A percentile compares a stretch with the other conserved stretches of the same genome.
phyloP scores from a whole-genome alignment of 805 yeast species.

The Candida broadrunensis region DNA sequence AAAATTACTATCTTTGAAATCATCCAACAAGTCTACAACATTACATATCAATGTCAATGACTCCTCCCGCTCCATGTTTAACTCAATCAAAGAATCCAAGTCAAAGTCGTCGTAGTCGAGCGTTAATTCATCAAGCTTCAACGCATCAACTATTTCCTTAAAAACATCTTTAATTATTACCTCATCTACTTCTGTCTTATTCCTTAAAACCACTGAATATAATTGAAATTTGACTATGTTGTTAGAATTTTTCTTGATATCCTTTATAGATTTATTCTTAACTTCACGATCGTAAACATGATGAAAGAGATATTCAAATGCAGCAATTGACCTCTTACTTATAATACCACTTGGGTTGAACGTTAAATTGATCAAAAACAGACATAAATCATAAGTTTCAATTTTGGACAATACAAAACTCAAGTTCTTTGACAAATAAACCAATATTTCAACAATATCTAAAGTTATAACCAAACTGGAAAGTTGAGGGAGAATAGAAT shows the following conservation, averaged over 20 bases:
- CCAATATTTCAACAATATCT: constrained; percentile 60
- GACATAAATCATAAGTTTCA: constrained; percentile 28
- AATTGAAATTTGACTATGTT: constrained; percentile 9
- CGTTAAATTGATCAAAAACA: constrained; percentile 32
- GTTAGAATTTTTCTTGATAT: background rate
- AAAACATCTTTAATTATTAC: constrained; percentile 11
- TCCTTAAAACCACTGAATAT: constrained; percentile 12
- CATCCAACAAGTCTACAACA: constrained; percentile 15
- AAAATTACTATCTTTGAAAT: constrained; percentile 12
- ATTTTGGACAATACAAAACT: constrained; percentile 37
- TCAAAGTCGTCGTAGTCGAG: constrained; percentile 24
- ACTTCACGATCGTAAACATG: constrained; percentile 12
- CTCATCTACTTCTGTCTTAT: constrained; percentile 3
- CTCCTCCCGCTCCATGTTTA: constrained; percentile 51
- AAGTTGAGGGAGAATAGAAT: constrained; percentile 37
- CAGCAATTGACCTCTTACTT: constrained; percentile 48
- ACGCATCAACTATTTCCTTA: constrained; percentile 13
- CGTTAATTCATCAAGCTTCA: constrained; percentile 23
- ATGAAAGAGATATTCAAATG: constrained; percentile 42
- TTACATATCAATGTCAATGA: constrained; percentile 43
- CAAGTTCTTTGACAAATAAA: constrained; percentile 51
- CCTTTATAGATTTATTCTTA: background rate
- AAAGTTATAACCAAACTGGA: constrained; percentile 34
- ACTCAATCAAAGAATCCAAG: constrained; percentile 38
- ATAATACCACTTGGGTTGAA: constrained; percentile 42